Evolutionary conservation across 2,329 filamentous ascomycete species (phyloP), one percentile per base, ranked within the genome.

Genomic region (Colletotrichum lupini): DNA sequence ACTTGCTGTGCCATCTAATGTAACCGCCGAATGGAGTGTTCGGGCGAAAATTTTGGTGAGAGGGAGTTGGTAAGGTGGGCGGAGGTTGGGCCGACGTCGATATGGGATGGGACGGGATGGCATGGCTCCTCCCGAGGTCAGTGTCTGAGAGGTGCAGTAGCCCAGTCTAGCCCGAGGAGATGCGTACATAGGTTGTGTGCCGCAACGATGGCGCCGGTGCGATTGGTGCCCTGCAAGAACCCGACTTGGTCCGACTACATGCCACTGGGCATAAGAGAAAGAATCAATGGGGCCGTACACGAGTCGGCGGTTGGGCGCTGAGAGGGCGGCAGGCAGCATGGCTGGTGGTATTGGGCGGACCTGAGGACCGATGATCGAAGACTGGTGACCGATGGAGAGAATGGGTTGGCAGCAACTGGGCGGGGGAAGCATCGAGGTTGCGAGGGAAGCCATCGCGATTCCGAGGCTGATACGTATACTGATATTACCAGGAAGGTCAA

Each of bases 111-210:
- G 46, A 64, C 61, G 70, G 67, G 71, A 71, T 68, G 53, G 32
- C 55, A 73, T 71, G 71, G 71, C 71, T 73, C 67, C 67, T 73
- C 71, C 71, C 71, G 71, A 66, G 46, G 49, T 66, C 61, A 30
- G 71, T 64, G 70, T 69, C 56, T 60, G 60, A 32, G 60, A 66
- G 60, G 12, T 73, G 70, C 70, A 73, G 70, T 52, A 73, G 70
- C 49, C 55, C 66, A 55, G 66, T 55, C 70, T 72, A 58, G 52
- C 37, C 57, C 65, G 35, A 63, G 28, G 14, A 72, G 65, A n/a
- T 68, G 35, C 26, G 58, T 37, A 53, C 28, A 32, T 30, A 37
- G 14, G 59, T 37, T 37, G 30, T 26, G 35, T 26, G 58, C 59
- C 46, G 16, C 53, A 56, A 57, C 5, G 22, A 65, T 49, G 32